Base-by-base conservation (phyloP, 1,284 basidiomycete species). In the Cutaneotrichosporon curvatum region DNA sequence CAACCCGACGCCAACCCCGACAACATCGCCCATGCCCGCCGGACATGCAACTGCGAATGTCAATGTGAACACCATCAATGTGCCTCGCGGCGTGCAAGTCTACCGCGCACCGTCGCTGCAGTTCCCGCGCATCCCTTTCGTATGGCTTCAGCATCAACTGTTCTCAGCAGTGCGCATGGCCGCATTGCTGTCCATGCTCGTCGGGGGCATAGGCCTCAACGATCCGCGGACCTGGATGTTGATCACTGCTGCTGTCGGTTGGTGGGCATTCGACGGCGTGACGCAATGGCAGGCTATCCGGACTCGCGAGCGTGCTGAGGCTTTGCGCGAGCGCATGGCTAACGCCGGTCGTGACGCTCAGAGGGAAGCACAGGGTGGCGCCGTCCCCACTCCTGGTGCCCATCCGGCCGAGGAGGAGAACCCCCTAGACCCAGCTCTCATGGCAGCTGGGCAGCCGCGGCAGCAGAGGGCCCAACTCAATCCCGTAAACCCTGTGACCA, bases 111-210 rank as follows among this genome's bases (percentile, higher is more conserved):
- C 14, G 16, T 38, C 18, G 18, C 40, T 50, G 6, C 44, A 44
- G 20, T 41, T 56, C 28, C 53, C 54, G 30, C 33, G 37, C 11
- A 38, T 67, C 37, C 48, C 58, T 8, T 22, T 55, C 9, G 35
- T 54, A 1, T 42, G 60, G 7, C 16, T 66, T 4, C 21, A 37
- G n/a, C 60, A 63, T 47, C 43, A 62, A 15, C 54, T 60, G 45
- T 65, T 63, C 55, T 60, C 61, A 0, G 51, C 49, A 2, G 11
- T 63, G 35, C 63, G 60, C 38, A 44, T 65, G 10, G 30, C 47
- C 11, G 55, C 56, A 12, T 57, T 67, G 43, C 32, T 67, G 3
- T 68, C 58, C 60, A 68, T 70, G 68, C 47, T 70, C 33, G 62
- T 60, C 16, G 41, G 62, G 10, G 52, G 51, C 15, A 61, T 70